Evolutionary conservation across 2,329 filamentous ascomycete genomes (phyloP).

Genomic region (Ophiostoma sp.): DNA sequence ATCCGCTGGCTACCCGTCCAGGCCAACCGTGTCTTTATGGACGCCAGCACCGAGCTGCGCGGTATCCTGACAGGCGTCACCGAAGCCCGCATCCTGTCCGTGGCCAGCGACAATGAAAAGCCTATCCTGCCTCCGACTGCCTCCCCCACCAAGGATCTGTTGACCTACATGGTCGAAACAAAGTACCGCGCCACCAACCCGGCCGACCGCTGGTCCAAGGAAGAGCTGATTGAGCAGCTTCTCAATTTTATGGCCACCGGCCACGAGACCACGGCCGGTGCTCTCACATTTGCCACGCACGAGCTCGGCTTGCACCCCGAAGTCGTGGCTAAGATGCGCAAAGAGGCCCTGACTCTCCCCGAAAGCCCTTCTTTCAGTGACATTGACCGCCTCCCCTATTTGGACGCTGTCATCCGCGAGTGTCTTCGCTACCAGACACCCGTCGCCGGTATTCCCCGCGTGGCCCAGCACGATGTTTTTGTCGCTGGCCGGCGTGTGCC

Average conservation of each 20-base stretch:
- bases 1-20: constrained; percentile 40
- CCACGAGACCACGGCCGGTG: constrained; percentile 40
- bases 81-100: constrained; percentile 8
- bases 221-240: constrained; percentile 30
- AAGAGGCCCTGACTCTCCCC: background rate
- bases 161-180: constrained; percentile 36
- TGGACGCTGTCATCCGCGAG: constrained; percentile 41
- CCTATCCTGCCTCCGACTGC: too few species aligned
- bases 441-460: constrained; percentile 33
- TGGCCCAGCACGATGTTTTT: constrained; percentile 29
- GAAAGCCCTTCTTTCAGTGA: constrained; percentile 9
- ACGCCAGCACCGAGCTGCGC: constrained; percentile 38
- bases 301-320: constrained; percentile 36
- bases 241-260: constrained; percentile 34
- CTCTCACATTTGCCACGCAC: constrained; percentile 39
- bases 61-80: constrained; percentile 39
- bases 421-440: constrained; percentile 30
- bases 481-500: constrained; percentile 33
- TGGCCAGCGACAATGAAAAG: background rate
- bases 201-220: constrained; percentile 13
- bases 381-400: constrained; percentile 35
- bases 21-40: constrained; percentile 43
- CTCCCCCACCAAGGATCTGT: constrained; percentile 32
- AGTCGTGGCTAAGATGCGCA: constrained; percentile 38
- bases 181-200: background rate